Base-by-base conservation (phyloP, 495 filamentous ascomycete species). In the Penicillium cosmopolitanum region DNA sequence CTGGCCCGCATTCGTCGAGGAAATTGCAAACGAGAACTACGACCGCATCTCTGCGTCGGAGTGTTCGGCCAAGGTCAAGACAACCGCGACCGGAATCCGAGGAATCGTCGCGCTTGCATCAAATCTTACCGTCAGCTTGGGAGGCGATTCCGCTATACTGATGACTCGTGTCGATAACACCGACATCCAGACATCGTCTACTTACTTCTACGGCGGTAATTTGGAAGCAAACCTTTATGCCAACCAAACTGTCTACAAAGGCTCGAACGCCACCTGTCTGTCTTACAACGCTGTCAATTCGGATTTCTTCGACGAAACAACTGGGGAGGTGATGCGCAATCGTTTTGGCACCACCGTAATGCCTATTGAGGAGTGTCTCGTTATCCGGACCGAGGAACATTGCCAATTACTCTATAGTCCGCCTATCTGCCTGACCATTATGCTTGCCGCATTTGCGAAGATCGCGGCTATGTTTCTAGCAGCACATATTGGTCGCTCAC, bases 341-440 rank as follows among this genome's bases (percentile, higher is more conserved):
- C 3, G 3, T 23, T 23, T 23, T 23, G 23, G 23, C 23, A 23
- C 23, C 23, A 23, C 23, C 23, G 23, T 23, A 0, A 44, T 44
- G 0, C 21, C 21, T n/a, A 48, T 48, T 9, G 19, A 23, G 4
- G 56, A 46, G n/a, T 58, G 63, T 25, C 52, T 66, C 2, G 50
- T 28, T 15, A 51, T 66, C 48, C 15, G 21, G 2, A 57, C 65
- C 0, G 40, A 54, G 13, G 66, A 76, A 40, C 58, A 62, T 12
- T 85, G 83, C 63, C 71, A 73, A 53, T 58, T 86, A 21, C 73
- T 79, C 21, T 84, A 80, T 57, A 78, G 66, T 51, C 46, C 74
- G 2, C 55, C 62, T 0, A 77, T 85, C 16, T 71, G 79, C 51
- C 46, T 77, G 18, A 46, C 74, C 3, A 76, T 84, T 15, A 72